Evolutionary conservation across 2,329 filamentous ascomycete genomes (phyloP).

Genomic region (Hypoxylon sp.): DNA sequence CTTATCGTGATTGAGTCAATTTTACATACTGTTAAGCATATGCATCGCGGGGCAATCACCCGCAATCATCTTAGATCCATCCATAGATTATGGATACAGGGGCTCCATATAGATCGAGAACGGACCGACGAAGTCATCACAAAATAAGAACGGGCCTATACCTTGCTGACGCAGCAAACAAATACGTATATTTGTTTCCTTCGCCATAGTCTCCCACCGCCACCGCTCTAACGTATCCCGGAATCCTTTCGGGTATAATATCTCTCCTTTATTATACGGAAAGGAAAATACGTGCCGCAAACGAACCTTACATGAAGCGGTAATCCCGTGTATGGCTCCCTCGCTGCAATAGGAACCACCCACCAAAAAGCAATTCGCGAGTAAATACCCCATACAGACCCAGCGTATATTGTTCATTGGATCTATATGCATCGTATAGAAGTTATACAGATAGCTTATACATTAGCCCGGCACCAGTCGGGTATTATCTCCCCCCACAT

Average conservation of each 20-base stretch:
- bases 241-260: constrained; percentile 28
- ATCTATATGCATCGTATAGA: constrained; percentile 7
- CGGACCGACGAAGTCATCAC: constrained; percentile 10
- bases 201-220: constrained; percentile 9
- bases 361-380: constrained; percentile 12
- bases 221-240: constrained; percentile 16
- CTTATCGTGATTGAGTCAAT: constrained; percentile 31
- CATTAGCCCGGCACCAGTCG: constrained; percentile 8
- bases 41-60: constrained; percentile 36
- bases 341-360: constrained; percentile 12
- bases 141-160: constrained; percentile 11
- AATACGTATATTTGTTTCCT: constrained; percentile 3
- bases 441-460: constrained; percentile 15
- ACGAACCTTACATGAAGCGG: constrained; percentile 22
- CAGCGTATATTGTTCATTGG: constrained; percentile 17
- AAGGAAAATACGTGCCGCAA: constrained; percentile 28
- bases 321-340: constrained; percentile 26
- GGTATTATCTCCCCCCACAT: constrained; percentile 29
- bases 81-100: constrained; percentile 8
- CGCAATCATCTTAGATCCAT: constrained; percentile 16
- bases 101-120: constrained; percentile 27
- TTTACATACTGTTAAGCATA: constrained; percentile 11
- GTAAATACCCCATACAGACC: constrained; percentile 19
- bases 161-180: constrained; percentile 16
- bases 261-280: constrained; percentile 3